These are phyloP conservation scores for Acacia crassicarpa DNA, from an alignment of 306 rosid species.

Conservation along the genomic window DNA sequence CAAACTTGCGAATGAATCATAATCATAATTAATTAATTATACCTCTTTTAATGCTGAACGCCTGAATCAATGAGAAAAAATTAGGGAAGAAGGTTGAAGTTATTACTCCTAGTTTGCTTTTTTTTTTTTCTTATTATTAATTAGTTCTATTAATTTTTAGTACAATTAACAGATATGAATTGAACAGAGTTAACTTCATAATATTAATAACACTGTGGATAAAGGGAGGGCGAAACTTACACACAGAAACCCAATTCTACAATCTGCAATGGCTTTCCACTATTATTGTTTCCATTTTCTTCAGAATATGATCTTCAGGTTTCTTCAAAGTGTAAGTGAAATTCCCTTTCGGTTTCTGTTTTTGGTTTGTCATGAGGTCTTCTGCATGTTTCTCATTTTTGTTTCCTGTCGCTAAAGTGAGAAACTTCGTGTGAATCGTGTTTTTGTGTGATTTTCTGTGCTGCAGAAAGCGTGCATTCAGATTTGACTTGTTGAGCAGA, in stretches of 20 bases:
- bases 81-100: too few species aligned
- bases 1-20: not conserved
- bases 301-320: constrained; percentile 33
- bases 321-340: constrained; percentile 29
- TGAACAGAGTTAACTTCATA: too few species aligned
- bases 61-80: too few species aligned
- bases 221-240: too few species aligned
- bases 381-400: not conserved
- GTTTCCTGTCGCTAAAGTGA: not conserved
- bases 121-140: too few species aligned
- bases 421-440: not conserved
- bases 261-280: too few species aligned
- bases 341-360: not conserved
- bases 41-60: not conserved
- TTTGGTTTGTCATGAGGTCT: not conserved
- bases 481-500: constrained; percentile 32
- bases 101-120: too few species aligned
- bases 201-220: too few species aligned
- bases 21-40: not conserved
- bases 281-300: not conserved
- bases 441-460: not conserved
- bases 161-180: too few species aligned
- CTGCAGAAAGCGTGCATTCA: constrained; percentile 22
- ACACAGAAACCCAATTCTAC: too few species aligned
- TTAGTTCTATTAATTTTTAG: too few species aligned